These are phyloP conservation scores for Sonneratia alba DNA, from an alignment of 345 rosid species.

Conservation along the genomic window DNA sequence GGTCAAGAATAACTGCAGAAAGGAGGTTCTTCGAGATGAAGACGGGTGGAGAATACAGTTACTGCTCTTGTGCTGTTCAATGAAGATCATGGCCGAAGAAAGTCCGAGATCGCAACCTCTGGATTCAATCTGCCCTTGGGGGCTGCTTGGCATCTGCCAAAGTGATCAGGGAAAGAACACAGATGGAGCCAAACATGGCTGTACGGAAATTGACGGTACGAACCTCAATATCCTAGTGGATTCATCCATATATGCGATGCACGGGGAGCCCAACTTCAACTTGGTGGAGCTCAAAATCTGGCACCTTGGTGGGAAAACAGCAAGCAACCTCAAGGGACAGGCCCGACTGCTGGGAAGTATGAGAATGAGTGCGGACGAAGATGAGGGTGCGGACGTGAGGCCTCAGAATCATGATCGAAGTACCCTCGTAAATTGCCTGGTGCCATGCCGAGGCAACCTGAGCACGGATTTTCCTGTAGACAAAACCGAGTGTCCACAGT, in stretches of 20 bases:
- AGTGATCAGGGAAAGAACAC: neutral
- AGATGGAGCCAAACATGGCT: neutral
- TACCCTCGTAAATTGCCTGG: neutral
- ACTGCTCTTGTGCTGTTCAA: slow-evolving; percentile 45
- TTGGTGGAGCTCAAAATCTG: neutral
- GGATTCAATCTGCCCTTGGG: slow-evolving; percentile 14
- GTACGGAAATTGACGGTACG: neutral
- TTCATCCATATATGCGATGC: neutral
- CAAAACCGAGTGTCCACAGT: neutral
- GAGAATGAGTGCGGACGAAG: neutral
- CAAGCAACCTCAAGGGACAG: neutral
- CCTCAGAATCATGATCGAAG: neutral
- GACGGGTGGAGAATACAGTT: slow-evolving; percentile 50
- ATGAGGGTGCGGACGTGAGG: neutral
- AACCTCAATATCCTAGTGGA: neutral
- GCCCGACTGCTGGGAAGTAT: neutral
- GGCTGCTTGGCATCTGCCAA: neutral
- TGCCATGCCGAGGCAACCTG: neutral
- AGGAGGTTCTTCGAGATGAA: slow-evolving; percentile 30
- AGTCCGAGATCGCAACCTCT: slow-evolving; percentile 18
- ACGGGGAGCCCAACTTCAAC: neutral
- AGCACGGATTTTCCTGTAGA: neutral
- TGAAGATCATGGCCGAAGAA: slow-evolving; percentile 43
- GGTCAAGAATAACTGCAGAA: slow-evolving; percentile 43
- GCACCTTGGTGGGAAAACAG: neutral